phyloP scores from a whole-genome alignment of 257 asterid species.

The Jaltomata sinuosa region DNA sequence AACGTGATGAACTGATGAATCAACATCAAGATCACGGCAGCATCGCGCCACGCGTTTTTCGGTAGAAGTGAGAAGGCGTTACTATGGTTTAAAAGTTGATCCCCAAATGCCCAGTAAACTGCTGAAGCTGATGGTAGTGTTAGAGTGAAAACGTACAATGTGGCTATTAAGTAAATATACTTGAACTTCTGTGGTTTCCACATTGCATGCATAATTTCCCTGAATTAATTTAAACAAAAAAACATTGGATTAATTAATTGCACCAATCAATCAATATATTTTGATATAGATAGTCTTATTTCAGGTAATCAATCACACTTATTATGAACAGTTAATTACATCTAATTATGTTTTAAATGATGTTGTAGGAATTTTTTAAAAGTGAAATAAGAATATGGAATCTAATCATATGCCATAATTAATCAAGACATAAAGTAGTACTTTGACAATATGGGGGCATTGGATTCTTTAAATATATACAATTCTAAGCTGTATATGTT shows the following conservation, averaged over 20 bases:
- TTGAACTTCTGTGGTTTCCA: constrained; percentile 98
- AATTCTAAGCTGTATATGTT: not conserved
- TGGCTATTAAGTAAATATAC: constrained; percentile 75
- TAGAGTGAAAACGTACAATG: constrained; percentile 80
- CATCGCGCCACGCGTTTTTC: constrained; percentile 53
- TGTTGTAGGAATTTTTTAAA: not conserved
- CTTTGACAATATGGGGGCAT: constrained; percentile 8
- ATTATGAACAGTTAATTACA: not conserved
- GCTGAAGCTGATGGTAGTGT: constrained; percentile 88
- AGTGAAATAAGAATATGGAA: not conserved
- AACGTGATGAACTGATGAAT: constrained; percentile 96
- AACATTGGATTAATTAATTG: not conserved
- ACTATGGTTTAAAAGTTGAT: constrained; percentile 66
- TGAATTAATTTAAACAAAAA: not conserved
- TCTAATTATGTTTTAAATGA: not conserved
- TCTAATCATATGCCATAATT: not conserved
- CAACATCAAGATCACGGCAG: constrained; percentile 90
- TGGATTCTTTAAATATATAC: not conserved
- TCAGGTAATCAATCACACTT: not conserved
- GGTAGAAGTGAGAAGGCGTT: constrained; percentile 92
- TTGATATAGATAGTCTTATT: no score
- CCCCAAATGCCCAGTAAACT: constrained; percentile 96
- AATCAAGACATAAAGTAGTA: not conserved
- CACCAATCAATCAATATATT: no score
- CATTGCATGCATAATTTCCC: constrained; percentile 97